Base-by-base conservation (phyloP, 345 rosid genomes). In the Ceriops tagal region DNA sequence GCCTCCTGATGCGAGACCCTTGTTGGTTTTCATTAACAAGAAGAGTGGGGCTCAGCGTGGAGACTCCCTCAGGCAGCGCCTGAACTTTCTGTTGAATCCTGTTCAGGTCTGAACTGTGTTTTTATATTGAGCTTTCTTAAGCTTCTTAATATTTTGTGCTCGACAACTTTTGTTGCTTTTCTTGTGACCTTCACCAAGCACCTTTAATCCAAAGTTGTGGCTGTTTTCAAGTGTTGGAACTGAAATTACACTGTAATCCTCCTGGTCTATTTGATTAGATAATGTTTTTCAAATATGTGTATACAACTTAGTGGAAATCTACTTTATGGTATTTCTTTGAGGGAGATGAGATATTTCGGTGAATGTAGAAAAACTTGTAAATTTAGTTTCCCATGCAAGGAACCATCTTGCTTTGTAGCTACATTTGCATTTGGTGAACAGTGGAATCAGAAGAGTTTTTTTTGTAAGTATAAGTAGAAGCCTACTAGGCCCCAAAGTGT, bases 1-100 rank as follows among this genome's bases (percentile, higher is more conserved):
- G 67, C 87, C 90, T 53, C 74, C 80, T 16, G 89, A 84, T 74
- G 86, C 85, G 35, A 84, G 92, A 73, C 96, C 96, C 19, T 83
- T 90, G 61, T 75, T 90, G 71, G 96, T 90, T 68, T 88, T 90
- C 58, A 85, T 90, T 60, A 90, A 90, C 79, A 84, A 87, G 72
- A 90, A 86, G 79, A 90, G 96, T 28, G 96, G 96, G 62, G 96
- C 90, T 62, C 93, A 84, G 75, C 88, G 75, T 53, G 96, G 96
- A 67, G 86, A 81, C 72, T 84, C 81, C 66, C 90, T 90, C 24
- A 87, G 85, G 58, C 82, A 90, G 74, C 85, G 92, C 64, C 79
- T 90, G 65, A 86, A 86, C 79, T 85, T 85, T 84, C 83, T 90
- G 53, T 75, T 90, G 76, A 90, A 88, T 81, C 93, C 96, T 68